phyloP scores from a whole-genome alignment of 306 rosid species.

The Medicago lupulina region DNA sequence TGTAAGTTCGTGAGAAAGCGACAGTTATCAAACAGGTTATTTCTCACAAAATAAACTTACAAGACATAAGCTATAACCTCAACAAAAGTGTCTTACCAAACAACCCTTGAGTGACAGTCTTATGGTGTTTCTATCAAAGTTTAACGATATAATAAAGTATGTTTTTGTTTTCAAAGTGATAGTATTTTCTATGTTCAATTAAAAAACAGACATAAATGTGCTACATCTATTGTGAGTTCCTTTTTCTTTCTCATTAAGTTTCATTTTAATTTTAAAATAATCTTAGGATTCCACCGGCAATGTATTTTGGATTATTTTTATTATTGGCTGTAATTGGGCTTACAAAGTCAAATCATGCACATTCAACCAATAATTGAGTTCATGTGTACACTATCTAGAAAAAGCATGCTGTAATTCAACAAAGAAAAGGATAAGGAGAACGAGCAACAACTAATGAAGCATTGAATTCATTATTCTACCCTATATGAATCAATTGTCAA shows the following conservation, averaged over 20 bases:
- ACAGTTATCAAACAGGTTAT: too few species aligned
- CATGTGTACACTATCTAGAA: not conserved
- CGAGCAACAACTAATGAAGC: not conserved
- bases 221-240: not conserved
- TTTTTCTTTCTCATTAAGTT: not conserved
- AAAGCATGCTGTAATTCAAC: not conserved
- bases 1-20: too few species aligned
- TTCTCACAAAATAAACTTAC: too few species aligned
- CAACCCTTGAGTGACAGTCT: too few species aligned
- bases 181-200: too few species aligned
- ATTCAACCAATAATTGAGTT: conserved; percentile 1
- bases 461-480: too few species aligned
- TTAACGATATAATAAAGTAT: too few species aligned
- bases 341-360: conserved; percentile 6
- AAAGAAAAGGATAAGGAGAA: not conserved
- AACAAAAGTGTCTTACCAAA: too few species aligned
- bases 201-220: not conserved
- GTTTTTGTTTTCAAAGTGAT: too few species aligned
- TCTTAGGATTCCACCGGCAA: conserved; percentile 48
- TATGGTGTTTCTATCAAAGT: too few species aligned
- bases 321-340: not conserved
- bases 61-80: too few species aligned
- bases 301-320: conserved; percentile 39
- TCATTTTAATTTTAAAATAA: not conserved
- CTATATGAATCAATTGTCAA: too few species aligned